Evolutionary conservation across 2,329 filamentous ascomycete genomes (phyloP).

Genomic region (Colletotrichum musicola): DNA sequence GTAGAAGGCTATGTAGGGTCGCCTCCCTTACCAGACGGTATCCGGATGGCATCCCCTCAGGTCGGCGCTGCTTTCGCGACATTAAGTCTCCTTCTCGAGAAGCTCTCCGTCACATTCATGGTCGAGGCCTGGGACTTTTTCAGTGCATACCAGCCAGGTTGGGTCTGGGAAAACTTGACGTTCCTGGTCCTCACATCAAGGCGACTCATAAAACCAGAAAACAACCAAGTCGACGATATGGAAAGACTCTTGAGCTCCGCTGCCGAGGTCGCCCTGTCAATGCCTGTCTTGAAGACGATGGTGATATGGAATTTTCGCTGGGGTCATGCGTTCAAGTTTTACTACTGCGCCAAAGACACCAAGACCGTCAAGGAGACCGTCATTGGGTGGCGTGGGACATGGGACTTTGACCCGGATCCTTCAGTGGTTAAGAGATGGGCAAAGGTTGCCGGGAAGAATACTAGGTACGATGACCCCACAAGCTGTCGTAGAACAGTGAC

Average conservation of each 20-base stretch:
- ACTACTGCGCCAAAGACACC: constrained; percentile 41
- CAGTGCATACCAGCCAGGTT: constrained; percentile 40
- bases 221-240: too few species aligned
- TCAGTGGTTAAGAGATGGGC: background rate
- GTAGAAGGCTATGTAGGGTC: too few species aligned
- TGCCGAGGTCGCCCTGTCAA: constrained; percentile 42
- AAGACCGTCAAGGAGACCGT: background rate
- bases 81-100: constrained; percentile 45
- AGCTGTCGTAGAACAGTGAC: too few species aligned
- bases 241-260: constrained; percentile 43
- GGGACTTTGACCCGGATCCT: background rate
- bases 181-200: constrained; percentile 51
- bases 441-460: background rate
- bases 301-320: constrained; percentile 50
- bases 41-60: background rate
- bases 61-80: constrained; percentile 43
- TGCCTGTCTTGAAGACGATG: constrained; percentile 48
- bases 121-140: constrained; percentile 48
- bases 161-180: constrained; percentile 46
- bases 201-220: constrained; percentile 40
- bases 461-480: background rate
- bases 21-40: background rate
- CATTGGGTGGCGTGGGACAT: constrained; percentile 22
- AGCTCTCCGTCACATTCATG: constrained; percentile 47
- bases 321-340: constrained; percentile 49